Base-by-base conservation (phyloP, 768 basidiomycete species). In the Mycena vulgaris region DNA sequence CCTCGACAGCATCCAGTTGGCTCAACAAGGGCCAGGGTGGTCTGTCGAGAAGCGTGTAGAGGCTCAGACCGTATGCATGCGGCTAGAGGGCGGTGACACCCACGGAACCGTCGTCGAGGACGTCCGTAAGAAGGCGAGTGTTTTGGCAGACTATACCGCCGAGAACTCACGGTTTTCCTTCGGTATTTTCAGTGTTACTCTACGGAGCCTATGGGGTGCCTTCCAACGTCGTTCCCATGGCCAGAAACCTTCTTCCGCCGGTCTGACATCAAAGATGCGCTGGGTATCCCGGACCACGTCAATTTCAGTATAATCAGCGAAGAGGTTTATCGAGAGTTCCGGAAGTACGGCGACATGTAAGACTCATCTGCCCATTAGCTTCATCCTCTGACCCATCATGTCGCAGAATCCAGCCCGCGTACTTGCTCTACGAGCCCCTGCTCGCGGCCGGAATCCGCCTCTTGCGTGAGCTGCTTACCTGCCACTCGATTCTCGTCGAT, bases 371-470 rank as follows among this genome's bases (percentile, higher is more conserved):
- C 21, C 13, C 23, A 8, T 33, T 21, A 21, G 17, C 16, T 17
- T 19, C 6, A 1, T 31, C n/a, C 30, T 28, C 16, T 52, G 23
- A 19, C 6, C 14, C n/a, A n/a, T 21, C 13, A 0, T 17, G 11
- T 25, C 48, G 1, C 28, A 67, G 66, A 14, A 39, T 57, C 9
- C 66, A 53, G 19, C n/a, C 61, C 70, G 76, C 48, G 31, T 75
- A 80, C 52, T 66, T 73, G 5, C 60, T 80, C 5, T 79, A 78
- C 45, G 63, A 49, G 25, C 78, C 77, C 2, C 67, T 81, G n/a
- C 75, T 80, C 19, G n/a, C 63, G 1, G 76, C 76, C 47, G 78
- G 80, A n/a, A n/a, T n/a, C n/a, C n/a, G 79, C n/a, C 31, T 80
- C 45, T 27, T 80, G 48, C 76, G 80, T 81, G 42, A 45, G 79